phyloP scores from a whole-genome alignment of 2,329 filamentous ascomycete genomes.

The Pestalotiopsis sp. region DNA sequence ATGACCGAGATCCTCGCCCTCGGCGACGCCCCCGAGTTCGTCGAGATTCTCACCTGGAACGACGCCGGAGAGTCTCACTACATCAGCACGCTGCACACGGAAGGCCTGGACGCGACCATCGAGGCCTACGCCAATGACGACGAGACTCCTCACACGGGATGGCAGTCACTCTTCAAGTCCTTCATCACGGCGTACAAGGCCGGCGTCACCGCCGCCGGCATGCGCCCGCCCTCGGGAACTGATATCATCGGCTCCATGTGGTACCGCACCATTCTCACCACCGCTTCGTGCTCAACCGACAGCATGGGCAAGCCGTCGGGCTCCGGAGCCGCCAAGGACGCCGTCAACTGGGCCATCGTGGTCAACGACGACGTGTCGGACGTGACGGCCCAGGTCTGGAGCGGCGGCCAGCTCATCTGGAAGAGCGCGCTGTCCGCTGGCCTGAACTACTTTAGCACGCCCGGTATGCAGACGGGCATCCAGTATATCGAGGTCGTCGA shows the following conservation, averaged over 20 bases:
- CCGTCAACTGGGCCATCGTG: conserved; percentile 33
- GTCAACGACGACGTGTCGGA: conserved; percentile 18
- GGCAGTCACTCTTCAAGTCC: conserved; percentile 36
- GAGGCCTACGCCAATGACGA: conserved; percentile 32
- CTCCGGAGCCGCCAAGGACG: conserved; percentile 26
- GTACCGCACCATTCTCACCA: conserved; percentile 29
- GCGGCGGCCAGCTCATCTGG: conserved; percentile 25
- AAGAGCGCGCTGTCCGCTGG: conserved; percentile 12
- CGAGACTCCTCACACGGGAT: conserved; percentile 30
- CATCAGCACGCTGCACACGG: conserved; percentile 34
- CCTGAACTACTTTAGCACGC: conserved; percentile 28
- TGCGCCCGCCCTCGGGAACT: conserved; percentile 21
- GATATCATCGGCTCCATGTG: conserved; percentile 33
- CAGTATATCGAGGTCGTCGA: conserved; percentile 32
- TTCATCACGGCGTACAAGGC: conserved; percentile 37
- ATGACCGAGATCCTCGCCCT: conserved; percentile 38
- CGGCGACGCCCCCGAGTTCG: conserved; percentile 27
- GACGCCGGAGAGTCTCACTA: conserved; percentile 31
- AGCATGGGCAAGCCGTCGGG: conserved; percentile 22
- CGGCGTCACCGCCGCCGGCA: conserved; percentile 21
- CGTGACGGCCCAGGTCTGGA: conserved; percentile 24
- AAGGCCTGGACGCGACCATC: conserved; percentile 29
- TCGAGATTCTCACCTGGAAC: conserved; percentile 36
- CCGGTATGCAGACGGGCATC: conserved; percentile 23
- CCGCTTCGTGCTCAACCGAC: conserved; percentile 15